Evolutionary conservation across 2,329 filamentous ascomycete species (phyloP), one percentile per base, ranked within the genome.

Genomic region (Hypoxylon sp.): DNA sequence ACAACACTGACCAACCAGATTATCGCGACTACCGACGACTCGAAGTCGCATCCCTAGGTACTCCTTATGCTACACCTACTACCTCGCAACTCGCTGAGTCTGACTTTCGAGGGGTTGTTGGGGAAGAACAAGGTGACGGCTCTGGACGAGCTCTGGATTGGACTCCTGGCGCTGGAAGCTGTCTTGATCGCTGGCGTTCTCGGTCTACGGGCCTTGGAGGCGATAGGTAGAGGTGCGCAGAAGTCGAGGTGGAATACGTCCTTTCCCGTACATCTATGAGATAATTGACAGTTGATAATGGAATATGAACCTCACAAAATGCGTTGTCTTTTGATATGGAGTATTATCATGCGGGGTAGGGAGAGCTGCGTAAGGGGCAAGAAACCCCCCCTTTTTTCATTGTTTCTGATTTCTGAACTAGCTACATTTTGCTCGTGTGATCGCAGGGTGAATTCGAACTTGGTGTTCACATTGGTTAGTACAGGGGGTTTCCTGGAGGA

Each of bases 61-160:
- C n/a, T n/a, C n/a, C n/a, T n/a, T n/a, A 70, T 61, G 48, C 65
- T 68, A 42, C 60, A 54, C 2, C n/a, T 69, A 42, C 28, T 68
- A 40, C 66, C 57, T n/a, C 46, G 20, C 59, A 42, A 50, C 69
- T 61, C 59, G 65, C 72, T 73, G 50, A 76, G 69, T 64, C 73
- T 71, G 70, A 61, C 62, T 18, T 58, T 71, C 42, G 44, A 60
- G 22, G 54, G 60, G 2, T 48, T 62, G 22, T 42, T 74, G 50
- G 67, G 72, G 42, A 75, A 74, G 55, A 70, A 78, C 63, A 76
- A 81, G 61, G 76, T 78, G 60, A 72, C 74, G 52, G 76, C 83
- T 32, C 74, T 84, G 48, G 83, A 84, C 75, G 75, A 77, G 32
- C 70, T 84, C 49, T 84, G 82, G 80, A 77, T 84, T 49, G 78